Evolutionary conservation across 257 asterid genomes (phyloP), one percentile per base, ranked within the genome.

Genomic region (Lycium ferocissimum): DNA sequence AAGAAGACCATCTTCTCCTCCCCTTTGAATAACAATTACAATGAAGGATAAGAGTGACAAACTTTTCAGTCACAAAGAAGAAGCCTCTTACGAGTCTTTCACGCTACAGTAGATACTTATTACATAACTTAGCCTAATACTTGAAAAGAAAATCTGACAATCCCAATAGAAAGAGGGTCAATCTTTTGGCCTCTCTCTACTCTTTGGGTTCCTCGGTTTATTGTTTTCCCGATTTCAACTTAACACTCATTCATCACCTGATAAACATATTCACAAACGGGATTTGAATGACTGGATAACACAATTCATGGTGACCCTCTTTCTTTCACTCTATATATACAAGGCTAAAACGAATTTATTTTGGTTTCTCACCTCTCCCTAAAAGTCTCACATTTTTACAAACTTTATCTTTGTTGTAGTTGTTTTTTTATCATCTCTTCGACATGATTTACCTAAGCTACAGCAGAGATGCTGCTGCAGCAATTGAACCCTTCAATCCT

Each of bases 401-500:
- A 26, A 83, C 43, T 69, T 83, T 79, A 65, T 10, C 33, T 54
- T 53, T 66, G 69, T 69, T 83, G 83, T 53, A 12, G 66, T 76
- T 75, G 20, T 73, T 10, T 12, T 47, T 38, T 81, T 49, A 10
- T 56, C 61, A 20, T 17, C 49, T 49, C 49, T 18, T 37, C 22
- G 35, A 86, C 26, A 47, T 54, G 17, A 57, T 43, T 38, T 43
- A 81, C 76, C 91, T 90, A 92, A 7, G 92, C 92, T 78, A 90
- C 85, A 2, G 94, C 90, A 57, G 92, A 90, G 83, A 91, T 80
- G 89, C 92, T 83, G 86, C 93, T 81, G 84, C 84, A 90, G 73
- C 95, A 92, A 38, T 91, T 87, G 91, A 93, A 93, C 11, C 97
- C 97, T 87, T 92, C 94, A 65, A 93, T 90, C 85, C 92, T 87